These are phyloP conservation scores for barrel medic (Medicago truncatula) DNA, from an alignment of 306 rosid species.

Conservation along the genomic window MtrunA17r5.0-ANR NC_053045.1:40478501-40479000, in stretches of 20 bases:
- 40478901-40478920: conserved; percentile 58
- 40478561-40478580: conserved; percentile 51
- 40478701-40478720: conserved; percentile 78
- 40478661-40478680: conserved; percentile 73
- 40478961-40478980: conserved; percentile 60
- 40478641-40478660: conserved; percentile 45
- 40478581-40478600: conserved; percentile 54
- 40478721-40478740: conserved; percentile 1
- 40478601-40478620: conserved; percentile 69
- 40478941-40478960: conserved; percentile 81
- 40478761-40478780: background rate
- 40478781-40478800: too few relatives aligned
- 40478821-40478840: conserved; percentile 72
- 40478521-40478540: conserved; percentile 65
- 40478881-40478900: conserved; percentile 67
- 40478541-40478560: conserved; percentile 67
- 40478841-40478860: conserved; percentile 65
- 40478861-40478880: conserved; percentile 75
- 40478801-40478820: conserved; percentile 59
- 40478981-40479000: conserved; percentile 46
- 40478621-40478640: conserved; percentile 70
- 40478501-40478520: conserved; percentile 56
- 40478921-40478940: conserved; percentile 54
- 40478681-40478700: conserved; percentile 53
- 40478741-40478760: background rate